phyloP scores from a whole-genome alignment of 495 filamentous ascomycete species.

The Haplographium delicatum region DNA sequence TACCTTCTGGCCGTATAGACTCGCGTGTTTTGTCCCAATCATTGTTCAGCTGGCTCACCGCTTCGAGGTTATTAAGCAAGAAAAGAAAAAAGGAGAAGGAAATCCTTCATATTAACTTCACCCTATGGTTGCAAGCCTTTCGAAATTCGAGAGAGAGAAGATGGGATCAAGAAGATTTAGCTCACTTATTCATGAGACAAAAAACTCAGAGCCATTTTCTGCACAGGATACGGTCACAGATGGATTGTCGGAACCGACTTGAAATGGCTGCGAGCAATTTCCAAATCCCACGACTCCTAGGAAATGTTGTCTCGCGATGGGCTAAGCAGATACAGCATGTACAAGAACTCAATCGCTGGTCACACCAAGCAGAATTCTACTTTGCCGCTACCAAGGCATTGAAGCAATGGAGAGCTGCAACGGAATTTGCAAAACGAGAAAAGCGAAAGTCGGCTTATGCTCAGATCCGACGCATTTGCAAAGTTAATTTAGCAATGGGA shows the following conservation, averaged over 20 bases:
- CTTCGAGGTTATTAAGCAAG: not conserved
- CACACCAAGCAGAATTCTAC: slow-evolving; percentile 54
- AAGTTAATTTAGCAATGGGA: slow-evolving; percentile 50
- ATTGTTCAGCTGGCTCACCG: slow-evolving; percentile 16
- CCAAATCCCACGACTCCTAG: slow-evolving; percentile 43
- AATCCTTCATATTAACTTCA: not conserved
- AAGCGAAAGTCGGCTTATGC: slow-evolving; percentile 57
- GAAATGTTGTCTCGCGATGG: slow-evolving; percentile 46
- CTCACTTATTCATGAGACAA: slow-evolving; percentile 7
- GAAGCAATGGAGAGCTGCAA: slow-evolving; percentile 50
- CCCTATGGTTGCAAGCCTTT: slow-evolving; percentile 7
- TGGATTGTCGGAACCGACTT: slow-evolving; percentile 38
- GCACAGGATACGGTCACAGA: slow-evolving; percentile 37
- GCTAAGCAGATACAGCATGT: slow-evolving; percentile 39
- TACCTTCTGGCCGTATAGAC: slow-evolving; percentile 2
- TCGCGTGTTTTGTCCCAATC: slow-evolving; percentile 2
- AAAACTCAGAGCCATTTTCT: slow-evolving; percentile 29
- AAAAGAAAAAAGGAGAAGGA: not conserved
- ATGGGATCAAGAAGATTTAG: slow-evolving; percentile 17
- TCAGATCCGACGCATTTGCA: slow-evolving; percentile 49
- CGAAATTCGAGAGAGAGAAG: slow-evolving; percentile 1
- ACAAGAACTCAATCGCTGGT: slow-evolving; percentile 46
- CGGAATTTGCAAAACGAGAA: slow-evolving; percentile 43
- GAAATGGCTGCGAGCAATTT: slow-evolving; percentile 49
- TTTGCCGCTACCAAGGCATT: slow-evolving; percentile 48